Base-by-base conservation (phyloP, 2,329 filamentous ascomycete genomes). In the Trichoderma semiorbis region DNA sequence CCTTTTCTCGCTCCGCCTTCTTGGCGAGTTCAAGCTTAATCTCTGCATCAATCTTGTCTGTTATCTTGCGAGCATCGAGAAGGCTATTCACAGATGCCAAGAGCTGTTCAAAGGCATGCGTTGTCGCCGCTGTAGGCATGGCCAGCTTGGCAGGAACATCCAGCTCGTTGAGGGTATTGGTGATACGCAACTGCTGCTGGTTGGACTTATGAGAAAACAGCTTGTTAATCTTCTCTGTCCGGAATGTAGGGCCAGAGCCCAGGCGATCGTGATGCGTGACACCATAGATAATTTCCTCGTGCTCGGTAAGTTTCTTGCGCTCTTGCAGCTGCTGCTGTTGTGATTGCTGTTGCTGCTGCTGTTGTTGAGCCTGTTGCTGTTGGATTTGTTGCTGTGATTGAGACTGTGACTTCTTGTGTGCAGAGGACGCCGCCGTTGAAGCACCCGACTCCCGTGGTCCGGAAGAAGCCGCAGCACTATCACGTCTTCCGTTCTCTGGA, bases 181-280 rank as follows among this genome's bases (percentile, higher is more conserved):
- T 89, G 74, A 96, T 94, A 74, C 93, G 92, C 73, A 89, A 82
- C 75, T 93, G 93, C 79, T 95, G 92, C 73, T 92, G 89, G 69
- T 91, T 89, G 18, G 89, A 92, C 83, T 95, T 95, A 74, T 92
- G 92, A 47, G 90, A 90, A 70, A 94, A 91, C 28, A 93, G 88
- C 80, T 94, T 94, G 75, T 91, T 91, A 72, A 95, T 89, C 79
- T 90, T 91, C 76, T 95, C 93, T 32, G 94, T 94, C 14, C 95
- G 93, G 86, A 98, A 98, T 16, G 93, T 92, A 43, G 97, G 93
- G 7, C 96, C 95, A 10, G 91, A 92, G 2, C 92, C 90, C 50
- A 98, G 87, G 32, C 95, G 92, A 70, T 98, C 95, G 79, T 95
- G 92, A 75, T 93, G 90, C 8, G 92, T 89, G 11, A 99, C 92